A percentile compares a stretch with the other conserved stretches of the same genome.
These are phyloP conservation scores for Termitomyces sp. DNA, from an alignment of 768 basidiomycete species.

Conservation along the genomic window DNA sequence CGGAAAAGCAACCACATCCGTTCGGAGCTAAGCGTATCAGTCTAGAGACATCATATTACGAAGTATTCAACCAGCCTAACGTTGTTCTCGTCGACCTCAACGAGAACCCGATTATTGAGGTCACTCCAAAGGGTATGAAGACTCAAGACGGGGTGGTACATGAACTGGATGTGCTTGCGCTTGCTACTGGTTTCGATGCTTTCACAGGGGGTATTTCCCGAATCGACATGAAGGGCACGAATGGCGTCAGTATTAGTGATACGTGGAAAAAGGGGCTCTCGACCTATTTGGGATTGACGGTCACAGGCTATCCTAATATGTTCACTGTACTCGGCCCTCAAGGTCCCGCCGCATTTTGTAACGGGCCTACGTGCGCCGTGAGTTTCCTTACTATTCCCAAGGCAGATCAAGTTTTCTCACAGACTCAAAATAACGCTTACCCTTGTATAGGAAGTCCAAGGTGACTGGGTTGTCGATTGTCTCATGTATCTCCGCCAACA, in stretches of 20 bases:
- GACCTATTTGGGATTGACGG: slow-evolving; percentile 20
- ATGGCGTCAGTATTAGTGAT: slow-evolving; percentile 16
- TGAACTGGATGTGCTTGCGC: slow-evolving; percentile 17
- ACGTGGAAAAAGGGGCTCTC: slow-evolving; percentile 18
- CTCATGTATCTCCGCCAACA: slow-evolving; percentile 15
- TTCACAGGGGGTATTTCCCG: slow-evolving; percentile 19
- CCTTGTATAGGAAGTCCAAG: slow-evolving; percentile 17
- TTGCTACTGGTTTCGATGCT: slow-evolving; percentile 22
- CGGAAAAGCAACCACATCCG: slow-evolving; percentile 17
- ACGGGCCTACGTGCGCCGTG: slow-evolving; percentile 21
- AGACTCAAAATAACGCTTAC: background rate
- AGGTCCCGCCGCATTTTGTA: slow-evolving; percentile 20
- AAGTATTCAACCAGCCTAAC: slow-evolving; percentile 22
- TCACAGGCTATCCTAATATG: slow-evolving; percentile 20
- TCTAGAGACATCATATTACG: slow-evolving; percentile 19
- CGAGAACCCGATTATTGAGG: slow-evolving; percentile 16
- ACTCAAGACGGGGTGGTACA: slow-evolving; percentile 16
- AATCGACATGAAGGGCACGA: slow-evolving; percentile 16
- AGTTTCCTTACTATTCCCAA: background rate
- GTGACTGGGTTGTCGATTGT: slow-evolving; percentile 20
- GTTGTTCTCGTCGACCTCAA: slow-evolving; percentile 18
- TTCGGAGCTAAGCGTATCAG: slow-evolving; percentile 20
- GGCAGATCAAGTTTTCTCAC: slow-evolving; percentile 1
- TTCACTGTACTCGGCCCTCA: slow-evolving; percentile 23
- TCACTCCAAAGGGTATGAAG: slow-evolving; percentile 17